A percentile compares a stretch with the other conserved stretches of the same genome.
phyloP scores from a whole-genome alignment of 176 grass and related monocot genomes.

The Dendrocalamus sinicus region DNA sequence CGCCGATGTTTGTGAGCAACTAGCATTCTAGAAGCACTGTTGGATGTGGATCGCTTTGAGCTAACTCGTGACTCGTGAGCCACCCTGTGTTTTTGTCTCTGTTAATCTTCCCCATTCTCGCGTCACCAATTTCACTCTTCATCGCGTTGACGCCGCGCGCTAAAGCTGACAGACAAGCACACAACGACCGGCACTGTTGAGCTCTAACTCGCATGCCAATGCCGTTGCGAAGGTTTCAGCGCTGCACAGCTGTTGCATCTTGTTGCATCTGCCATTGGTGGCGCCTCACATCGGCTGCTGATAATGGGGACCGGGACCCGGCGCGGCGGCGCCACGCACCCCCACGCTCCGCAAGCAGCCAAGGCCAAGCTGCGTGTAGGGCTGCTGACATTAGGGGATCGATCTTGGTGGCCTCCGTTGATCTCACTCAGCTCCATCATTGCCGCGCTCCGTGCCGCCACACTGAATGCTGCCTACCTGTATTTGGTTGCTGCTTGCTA shows the following conservation, averaged over 20 bases:
- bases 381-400: not conserved
- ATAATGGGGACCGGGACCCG: constrained; percentile 15
- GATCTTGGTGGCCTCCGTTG: not conserved
- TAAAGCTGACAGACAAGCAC: not conserved
- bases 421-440: constrained; percentile 7
- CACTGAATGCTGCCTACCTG: constrained; percentile 22
- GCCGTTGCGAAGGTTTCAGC: not conserved
- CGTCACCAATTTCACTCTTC: not conserved
- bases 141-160: not conserved
- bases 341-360: not conserved
- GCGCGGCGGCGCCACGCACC: not conserved
- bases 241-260: not conserved
- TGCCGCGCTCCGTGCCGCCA: not conserved
- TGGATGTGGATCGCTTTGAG: too few species aligned
- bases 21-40: too few species aligned
- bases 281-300: not conserved
- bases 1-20: too few species aligned
- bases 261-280: not conserved
- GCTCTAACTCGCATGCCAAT: not conserved
- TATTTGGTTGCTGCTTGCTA: not conserved
- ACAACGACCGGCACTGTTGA: not conserved
- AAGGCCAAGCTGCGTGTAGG: not conserved
- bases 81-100: too few species aligned
- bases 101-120: not conserved
- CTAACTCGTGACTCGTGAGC: too few species aligned